These are phyloP conservation scores for Paramecium octaurelia DNA, from an alignment of 73 alveolate genomes.

Conservation along the genomic window DNA sequence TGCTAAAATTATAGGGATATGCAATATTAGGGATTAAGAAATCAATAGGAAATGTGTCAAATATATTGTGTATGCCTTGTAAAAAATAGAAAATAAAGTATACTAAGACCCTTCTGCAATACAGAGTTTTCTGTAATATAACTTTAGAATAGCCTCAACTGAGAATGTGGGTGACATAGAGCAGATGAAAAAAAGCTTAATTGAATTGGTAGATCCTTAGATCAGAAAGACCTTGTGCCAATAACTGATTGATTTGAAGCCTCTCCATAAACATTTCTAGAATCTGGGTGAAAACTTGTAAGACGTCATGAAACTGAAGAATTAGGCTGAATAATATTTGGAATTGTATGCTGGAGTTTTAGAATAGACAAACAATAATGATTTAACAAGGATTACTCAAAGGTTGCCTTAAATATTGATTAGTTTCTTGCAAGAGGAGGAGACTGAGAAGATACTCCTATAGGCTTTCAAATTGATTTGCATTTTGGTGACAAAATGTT, in stretches of 20 bases:
- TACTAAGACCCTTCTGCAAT: neutral
- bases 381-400: neutral
- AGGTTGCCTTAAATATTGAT: neutral
- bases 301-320: neutral
- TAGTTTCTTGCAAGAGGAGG: neutral
- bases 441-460: neutral
- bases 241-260: neutral
- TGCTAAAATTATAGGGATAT: neutral
- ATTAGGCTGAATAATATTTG: conserved; percentile 29
- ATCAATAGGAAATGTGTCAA: neutral
- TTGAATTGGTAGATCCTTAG: neutral
- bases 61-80: neutral
- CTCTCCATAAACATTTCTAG: neutral
- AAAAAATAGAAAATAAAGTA: neutral
- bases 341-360: conserved; percentile 28
- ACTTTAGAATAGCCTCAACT: neutral
- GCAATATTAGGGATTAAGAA: neutral
- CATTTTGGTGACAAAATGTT: neutral
- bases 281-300: neutral
- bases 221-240: neutral
- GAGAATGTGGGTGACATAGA: neutral
- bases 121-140: neutral
- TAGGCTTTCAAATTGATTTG: neutral
- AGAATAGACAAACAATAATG: neutral
- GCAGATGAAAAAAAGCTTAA: neutral